phyloP scores from a whole-genome alignment of 768 basidiomycete genomes.

The Tylopilus vinaceipallidus region DNA sequence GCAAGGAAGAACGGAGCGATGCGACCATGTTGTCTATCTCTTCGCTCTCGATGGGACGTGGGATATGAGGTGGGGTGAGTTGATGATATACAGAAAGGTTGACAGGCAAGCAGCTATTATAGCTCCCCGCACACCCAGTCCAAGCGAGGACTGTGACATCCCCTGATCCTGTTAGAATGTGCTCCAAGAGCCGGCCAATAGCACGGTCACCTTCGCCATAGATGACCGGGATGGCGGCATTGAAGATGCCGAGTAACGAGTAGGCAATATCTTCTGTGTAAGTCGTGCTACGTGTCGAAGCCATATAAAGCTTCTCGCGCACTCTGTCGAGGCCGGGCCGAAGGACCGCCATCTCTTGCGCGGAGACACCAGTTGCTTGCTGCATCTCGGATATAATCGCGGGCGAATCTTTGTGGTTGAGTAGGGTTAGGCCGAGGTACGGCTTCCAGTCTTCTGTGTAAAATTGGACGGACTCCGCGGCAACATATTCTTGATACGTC shows the following conservation, averaged over 20 bases:
- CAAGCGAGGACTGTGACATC: constrained; percentile 17
- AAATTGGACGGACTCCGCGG: not conserved
- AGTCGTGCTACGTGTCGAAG: constrained; percentile 6
- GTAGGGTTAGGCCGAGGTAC: not conserved
- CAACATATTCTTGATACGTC: constrained; percentile 1
- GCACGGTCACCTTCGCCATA: too few relatives aligned
- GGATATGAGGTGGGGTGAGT: not conserved
- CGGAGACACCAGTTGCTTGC: not conserved
- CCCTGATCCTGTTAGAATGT: too few relatives aligned
- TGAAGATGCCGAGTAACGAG: too few relatives aligned
- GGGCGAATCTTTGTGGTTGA: not conserved
- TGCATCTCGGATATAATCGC: constrained; percentile 7
- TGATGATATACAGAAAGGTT: too few relatives aligned
- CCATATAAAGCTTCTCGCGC: constrained; percentile 19
- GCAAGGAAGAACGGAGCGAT: constrained; percentile 24
- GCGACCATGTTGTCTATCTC: not conserved
- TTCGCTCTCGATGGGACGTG: not conserved
- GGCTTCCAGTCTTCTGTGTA: not conserved
- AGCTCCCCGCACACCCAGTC: constrained; percentile 3
- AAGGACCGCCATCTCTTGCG: not conserved
- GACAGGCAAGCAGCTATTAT: too few relatives aligned
- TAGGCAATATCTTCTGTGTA: constrained; percentile 2
- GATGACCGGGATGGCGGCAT: too few relatives aligned
- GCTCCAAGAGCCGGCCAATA: too few relatives aligned
- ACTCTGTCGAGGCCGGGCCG: constrained; percentile 8